Evolutionary conservation across 768 basidiomycete genomes (phyloP), one percentile per base, ranked within the genome.

Genomic region (Galerina sulciceps): DNA sequence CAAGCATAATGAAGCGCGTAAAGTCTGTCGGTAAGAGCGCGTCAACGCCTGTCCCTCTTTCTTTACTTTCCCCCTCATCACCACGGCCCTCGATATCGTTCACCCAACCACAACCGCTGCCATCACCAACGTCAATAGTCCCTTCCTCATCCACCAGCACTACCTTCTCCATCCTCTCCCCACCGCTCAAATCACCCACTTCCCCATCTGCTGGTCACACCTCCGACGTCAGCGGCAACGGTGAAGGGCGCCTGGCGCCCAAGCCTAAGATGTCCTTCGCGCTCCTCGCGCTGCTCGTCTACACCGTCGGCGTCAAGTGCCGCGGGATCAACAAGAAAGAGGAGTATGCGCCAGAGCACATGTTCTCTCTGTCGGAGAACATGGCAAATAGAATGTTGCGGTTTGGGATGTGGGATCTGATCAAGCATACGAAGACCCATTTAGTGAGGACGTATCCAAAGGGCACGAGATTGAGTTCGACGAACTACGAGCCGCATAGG

Each of bases 301-400:
- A 99, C 73, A 98, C 96, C 2, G 87, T 96, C 45, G 97, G 97
- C 6, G 95, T 99, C 58, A 97, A 97, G 68, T 97, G 90, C 62
- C 88, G 88, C 14, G 96, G 96, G 0, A 85, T 99, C 72, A 93
- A 94, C 77, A 93, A 94, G 75, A 89, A 91, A 66, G 90, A 93
- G 63, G 77, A 81, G 37, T 98, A 99, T 68, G 89, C 88, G 5
- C 82, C 90, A 0, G 89, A 93, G 64, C 92, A 98, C 67, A 82
- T 97, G 75, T 95, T 99, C 70, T 96, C 94, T 10, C 81, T 99
- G 9, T 96, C 94, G 0, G 97, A 99, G 77, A 86, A 80, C 52
- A 87, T 83, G 20, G 87, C 86, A 55, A 91, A 89, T 71, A 91
- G 89, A 75, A 81, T 93, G 66, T 67, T 96, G 63, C 88, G 89